phyloP scores from a whole-genome alignment of 495 filamentous ascomycete species.

The Penicillium longicatenatum region DNA sequence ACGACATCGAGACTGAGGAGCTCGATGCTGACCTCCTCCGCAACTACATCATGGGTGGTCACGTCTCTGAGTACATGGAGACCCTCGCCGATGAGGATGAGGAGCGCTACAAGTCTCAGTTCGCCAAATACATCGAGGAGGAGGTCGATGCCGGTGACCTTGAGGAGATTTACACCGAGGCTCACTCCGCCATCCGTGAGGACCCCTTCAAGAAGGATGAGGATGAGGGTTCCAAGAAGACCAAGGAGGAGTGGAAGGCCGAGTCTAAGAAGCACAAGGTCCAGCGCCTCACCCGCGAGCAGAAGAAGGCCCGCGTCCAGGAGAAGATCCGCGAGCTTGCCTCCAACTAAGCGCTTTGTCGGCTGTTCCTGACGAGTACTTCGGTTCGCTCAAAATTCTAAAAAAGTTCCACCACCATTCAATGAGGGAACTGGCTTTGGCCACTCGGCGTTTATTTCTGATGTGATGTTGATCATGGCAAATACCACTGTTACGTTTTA shows the following conservation, averaged over 20 bases:
- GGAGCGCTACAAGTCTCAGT: conserved; percentile 98
- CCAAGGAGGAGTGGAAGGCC: conserved; percentile 94
- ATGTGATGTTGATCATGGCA: conserved; percentile 34
- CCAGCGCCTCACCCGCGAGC: conserved; percentile 72
- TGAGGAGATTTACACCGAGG: conserved; percentile 94
- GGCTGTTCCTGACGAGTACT: conserved; percentile 20
- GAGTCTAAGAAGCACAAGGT: conserved; percentile 88
- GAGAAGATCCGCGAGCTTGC: conserved; percentile 75
- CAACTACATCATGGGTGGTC: conserved; percentile 98
- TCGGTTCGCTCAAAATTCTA: conserved; percentile 22
- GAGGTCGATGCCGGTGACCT: conserved; percentile 95
- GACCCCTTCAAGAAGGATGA: conserved; percentile 96
- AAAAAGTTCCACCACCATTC: conserved; percentile 26
- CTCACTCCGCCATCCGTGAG: conserved; percentile 96
- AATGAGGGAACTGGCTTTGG: conserved; percentile 30
- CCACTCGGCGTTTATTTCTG: conserved; percentile 31
- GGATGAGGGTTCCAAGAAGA: conserved; percentile 78
- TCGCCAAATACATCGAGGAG: conserved; percentile 94
- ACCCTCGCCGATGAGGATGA: conserved; percentile 98
- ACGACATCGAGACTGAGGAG: conserved; percentile 94
- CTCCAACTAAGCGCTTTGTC: conserved; percentile 36
- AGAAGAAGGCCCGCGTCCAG: conserved; percentile 80
- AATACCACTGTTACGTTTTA: conserved; percentile 34
- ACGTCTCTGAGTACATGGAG: conserved; percentile 99
- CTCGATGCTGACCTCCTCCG: conserved; percentile 94